These are phyloP conservation scores for Penicillium oxalicum DNA, from an alignment of 2,329 filamentous ascomycete genomes.

Conservation along the genomic window DNA sequence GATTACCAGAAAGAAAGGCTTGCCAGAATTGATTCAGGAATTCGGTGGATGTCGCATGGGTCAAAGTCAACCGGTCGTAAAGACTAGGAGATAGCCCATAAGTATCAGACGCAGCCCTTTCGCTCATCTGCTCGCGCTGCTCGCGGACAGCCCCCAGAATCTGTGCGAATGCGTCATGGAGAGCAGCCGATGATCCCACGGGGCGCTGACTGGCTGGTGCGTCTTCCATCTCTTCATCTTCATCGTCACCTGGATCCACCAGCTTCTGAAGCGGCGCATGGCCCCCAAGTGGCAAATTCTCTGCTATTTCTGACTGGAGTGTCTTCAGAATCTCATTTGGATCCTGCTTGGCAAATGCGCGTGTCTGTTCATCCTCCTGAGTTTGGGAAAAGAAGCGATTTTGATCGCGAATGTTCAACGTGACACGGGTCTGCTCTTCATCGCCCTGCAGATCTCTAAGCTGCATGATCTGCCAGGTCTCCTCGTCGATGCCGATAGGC, in stretches of 20 bases:
- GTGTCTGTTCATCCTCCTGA: constrained; percentile 43
- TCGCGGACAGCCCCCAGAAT: constrained; percentile 55
- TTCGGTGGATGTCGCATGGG: constrained; percentile 88
- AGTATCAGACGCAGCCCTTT: constrained; percentile 33
- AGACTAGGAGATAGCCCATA: constrained; percentile 46
- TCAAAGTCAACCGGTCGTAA: constrained; percentile 61
- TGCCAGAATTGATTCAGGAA: constrained; percentile 98
- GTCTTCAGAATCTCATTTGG: constrained; percentile 61
- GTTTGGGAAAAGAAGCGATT: constrained; percentile 67
- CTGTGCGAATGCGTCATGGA: constrained; percentile 52
- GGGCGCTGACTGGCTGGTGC: constrained; percentile 25
- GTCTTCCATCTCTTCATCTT: constrained; percentile 53
- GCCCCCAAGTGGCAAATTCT: constrained; percentile 45
- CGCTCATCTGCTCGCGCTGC: constrained; percentile 45
- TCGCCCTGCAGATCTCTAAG: constrained; percentile 75
- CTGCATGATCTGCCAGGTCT: constrained; percentile 66
- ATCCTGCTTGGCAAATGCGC: constrained; percentile 62
- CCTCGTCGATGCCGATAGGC: constrained; percentile 63
- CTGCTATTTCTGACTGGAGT: constrained; percentile 56
- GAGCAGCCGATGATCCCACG: constrained; percentile 66
- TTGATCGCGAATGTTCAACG: constrained; percentile 83
- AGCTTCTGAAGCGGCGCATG: constrained; percentile 63
- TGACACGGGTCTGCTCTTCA: constrained; percentile 67
- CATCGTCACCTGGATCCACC: constrained; percentile 49
- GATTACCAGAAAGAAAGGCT: constrained; percentile 81